phyloP scores from a whole-genome alignment of 108 stramenopile genomes.

The Bacterosira constricta region DNA sequence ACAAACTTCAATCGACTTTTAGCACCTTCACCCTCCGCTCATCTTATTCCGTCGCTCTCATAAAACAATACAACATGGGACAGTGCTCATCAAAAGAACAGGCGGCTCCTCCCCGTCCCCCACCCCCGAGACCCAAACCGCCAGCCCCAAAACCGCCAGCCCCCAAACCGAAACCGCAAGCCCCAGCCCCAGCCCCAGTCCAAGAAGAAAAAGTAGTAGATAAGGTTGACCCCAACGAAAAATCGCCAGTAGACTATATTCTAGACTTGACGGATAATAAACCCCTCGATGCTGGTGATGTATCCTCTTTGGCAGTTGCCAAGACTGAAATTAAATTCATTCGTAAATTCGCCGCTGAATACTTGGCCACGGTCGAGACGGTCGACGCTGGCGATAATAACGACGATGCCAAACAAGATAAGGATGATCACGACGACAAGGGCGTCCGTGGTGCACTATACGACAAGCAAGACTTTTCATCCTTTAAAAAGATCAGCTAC shows the following conservation, averaged over 20 bases:
- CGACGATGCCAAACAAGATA: background rate
- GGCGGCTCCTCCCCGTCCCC: background rate
- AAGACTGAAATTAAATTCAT: conserved; percentile 1
- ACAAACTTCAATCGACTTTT: no score
- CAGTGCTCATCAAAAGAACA: no score
- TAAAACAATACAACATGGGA: no score
- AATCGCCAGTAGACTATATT: background rate
- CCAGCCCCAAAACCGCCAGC: background rate
- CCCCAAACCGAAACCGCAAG: background rate
- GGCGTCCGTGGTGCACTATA: conserved; percentile 27
- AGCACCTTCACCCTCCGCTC: no score
- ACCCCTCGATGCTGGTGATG: conserved; percentile 11
- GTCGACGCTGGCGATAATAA: background rate
- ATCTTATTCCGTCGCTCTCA: no score
- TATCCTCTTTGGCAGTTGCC: background rate
- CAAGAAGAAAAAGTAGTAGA: background rate
- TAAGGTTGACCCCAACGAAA: background rate
- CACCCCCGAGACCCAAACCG: background rate
- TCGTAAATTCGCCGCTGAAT: conserved; percentile 9
- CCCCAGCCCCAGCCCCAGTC: background rate
- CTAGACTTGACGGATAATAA: conserved; percentile 2
- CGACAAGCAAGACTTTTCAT: conserved; percentile 41
- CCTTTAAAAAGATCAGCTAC: conserved; percentile 16
- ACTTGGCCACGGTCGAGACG: background rate
- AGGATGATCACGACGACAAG: background rate